A percentile compares a stretch with the other conserved stretches of the same genome.
These are phyloP conservation scores for Hypholoma fasciculare DNA, from an alignment of 768 basidiomycete species.

Conservation along the genomic window DNA sequence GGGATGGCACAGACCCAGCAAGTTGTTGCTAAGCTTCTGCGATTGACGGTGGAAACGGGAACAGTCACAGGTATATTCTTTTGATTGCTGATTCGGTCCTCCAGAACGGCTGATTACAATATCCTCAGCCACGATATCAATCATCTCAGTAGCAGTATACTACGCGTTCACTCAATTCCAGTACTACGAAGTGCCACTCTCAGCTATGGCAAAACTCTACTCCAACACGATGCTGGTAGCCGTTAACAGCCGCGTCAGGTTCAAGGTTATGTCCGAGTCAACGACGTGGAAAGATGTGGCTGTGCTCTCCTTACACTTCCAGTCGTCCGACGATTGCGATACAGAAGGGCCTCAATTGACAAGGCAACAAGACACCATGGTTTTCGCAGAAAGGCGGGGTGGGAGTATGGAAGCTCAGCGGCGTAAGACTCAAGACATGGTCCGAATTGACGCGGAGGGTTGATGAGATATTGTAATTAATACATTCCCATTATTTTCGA, in stretches of 20 bases:
- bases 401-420: too few species aligned
- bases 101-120: neutral
- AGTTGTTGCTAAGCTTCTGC: neutral
- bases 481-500: too few species aligned
- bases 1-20: neutral
- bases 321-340: neutral
- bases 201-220: constrained; percentile 6
- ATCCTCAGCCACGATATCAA: neutral
- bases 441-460: too few species aligned
- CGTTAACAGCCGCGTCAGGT: constrained; percentile 7
- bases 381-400: too few species aligned
- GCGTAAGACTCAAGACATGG: too few species aligned
- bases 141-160: neutral
- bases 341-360: too few species aligned
- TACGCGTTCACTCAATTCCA: neutral
- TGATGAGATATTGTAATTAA: too few species aligned
- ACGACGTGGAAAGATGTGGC: constrained; percentile 1
- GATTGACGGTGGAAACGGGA: constrained; percentile 10
- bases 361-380: too few species aligned
- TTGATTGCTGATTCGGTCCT: neutral
- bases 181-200: neutral
- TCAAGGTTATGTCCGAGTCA: neutral
- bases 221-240: constrained; percentile 12
- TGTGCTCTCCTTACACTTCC: neutral
- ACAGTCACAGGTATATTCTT: constrained; percentile 2